Base-by-base conservation (phyloP, 129 eudicot genomes). In the Flaveria ramosissima region DNA sequence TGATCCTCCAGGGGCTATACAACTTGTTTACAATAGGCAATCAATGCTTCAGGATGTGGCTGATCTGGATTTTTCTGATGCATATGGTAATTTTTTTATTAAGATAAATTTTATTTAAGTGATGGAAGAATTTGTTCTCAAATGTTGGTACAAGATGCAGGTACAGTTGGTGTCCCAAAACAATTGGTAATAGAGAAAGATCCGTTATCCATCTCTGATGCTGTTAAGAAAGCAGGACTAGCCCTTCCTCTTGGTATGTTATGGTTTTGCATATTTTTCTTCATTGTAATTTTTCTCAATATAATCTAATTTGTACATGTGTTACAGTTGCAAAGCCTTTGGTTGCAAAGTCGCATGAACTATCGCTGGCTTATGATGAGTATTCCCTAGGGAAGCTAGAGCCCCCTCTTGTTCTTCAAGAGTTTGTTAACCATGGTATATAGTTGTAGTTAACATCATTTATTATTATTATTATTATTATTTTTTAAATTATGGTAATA, bases 41-140 rank as follows among this genome's bases (percentile, higher is more conserved):
- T 94, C 88, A 62, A 94, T 94, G 98, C 96, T 94, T 47, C 89
- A 94, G 78, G 97, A 86, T 70, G 98, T 94, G 30, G 90, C 98
- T 68, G 93, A 94, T 78, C 82, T 94, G 56, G 86, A 91, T 77
- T 80, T 94, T 77, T 91, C 90, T 20, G 92, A 87, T 65, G 51
- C 86, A 19, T 86, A 86, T 78, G 98, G 98, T 94, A 86, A 68
- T 17, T 52, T 27, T 0, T 36, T 39, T n/a, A 4, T 16, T 45
- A 68, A 39, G 48, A 3, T 32, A 6, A 3, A 14, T 65, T 62
- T 62, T 47, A 14, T 47, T 12, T 14, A 26, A 13, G 17, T 13
- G 68, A 53, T 42, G 12, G 9, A 67, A 39, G 41, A 20, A 53
- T 71, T 52, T 47, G 36, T 71, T 76, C 53, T 62, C 61, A 70